A percentile compares a stretch with the other conserved stretches of the same genome.
phyloP scores from a whole-genome alignment of 2,329 filamentous ascomycete genomes.

The Clarireedia homoeocarpa region DNA sequence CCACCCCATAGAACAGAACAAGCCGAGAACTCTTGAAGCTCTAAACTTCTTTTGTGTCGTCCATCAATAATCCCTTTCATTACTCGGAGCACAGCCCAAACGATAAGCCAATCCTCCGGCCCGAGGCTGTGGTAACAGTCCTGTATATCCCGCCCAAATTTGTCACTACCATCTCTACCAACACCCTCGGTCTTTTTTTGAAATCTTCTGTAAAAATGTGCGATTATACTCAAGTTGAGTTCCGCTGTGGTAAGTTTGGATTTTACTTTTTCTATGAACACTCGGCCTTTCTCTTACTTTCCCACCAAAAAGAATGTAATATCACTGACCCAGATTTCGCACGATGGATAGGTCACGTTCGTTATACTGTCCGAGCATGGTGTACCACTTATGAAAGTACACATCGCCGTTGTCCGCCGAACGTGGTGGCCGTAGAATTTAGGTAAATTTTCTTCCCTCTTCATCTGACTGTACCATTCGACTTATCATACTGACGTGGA shows the following conservation, averaged over 20 bases:
- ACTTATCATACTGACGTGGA: conserved; percentile 11
- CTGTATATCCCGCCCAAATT: background rate
- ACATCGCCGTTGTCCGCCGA: conserved; percentile 46
- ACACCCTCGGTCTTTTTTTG: background rate
- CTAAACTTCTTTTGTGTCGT: background rate
- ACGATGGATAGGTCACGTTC: conserved; percentile 35
- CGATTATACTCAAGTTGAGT: conserved; percentile 52
- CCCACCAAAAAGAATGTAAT: too few relatives aligned
- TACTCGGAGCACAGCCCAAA: conserved; percentile 1
- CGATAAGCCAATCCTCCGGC: background rate
- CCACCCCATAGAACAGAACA: too few relatives aligned
- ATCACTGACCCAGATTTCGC: background rate
- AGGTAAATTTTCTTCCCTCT: conserved; percentile 15
- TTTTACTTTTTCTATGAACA: background rate
- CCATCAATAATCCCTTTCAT: background rate
- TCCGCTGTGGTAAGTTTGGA: conserved; percentile 34
- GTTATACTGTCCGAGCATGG: conserved; percentile 48
- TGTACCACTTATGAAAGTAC: conserved; percentile 41
- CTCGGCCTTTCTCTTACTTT: background rate
- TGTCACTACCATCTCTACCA: background rate
- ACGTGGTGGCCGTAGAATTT: conserved; percentile 35
- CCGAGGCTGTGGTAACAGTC: conserved; percentile 1
- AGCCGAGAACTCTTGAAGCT: too few relatives aligned
- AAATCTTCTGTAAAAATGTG: conserved; percentile 38
- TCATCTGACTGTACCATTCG: background rate